These are phyloP conservation scores for Kernera saxatilis DNA, from an alignment of 345 rosid genomes.

Conservation along the genomic window DNA sequence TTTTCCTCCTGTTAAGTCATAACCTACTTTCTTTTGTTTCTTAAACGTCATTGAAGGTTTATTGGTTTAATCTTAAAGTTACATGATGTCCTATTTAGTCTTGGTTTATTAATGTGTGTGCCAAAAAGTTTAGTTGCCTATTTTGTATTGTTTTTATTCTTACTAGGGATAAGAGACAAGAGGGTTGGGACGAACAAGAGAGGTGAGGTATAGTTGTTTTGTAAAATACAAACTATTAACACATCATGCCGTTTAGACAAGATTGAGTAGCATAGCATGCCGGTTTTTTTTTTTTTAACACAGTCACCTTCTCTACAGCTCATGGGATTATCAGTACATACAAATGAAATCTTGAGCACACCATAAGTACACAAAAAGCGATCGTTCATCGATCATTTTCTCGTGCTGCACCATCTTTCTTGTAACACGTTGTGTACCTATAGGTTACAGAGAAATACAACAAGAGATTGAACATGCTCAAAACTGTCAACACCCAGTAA, in stretches of 20 bases:
- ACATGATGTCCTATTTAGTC: not conserved
- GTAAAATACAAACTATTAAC: not conserved
- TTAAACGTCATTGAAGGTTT: not conserved
- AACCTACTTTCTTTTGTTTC: not conserved
- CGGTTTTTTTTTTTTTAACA: not conserved
- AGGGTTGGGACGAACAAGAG: not conserved
- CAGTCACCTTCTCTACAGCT: not conserved
- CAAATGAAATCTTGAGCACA: not conserved
- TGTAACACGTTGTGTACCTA: constrained; percentile 8
- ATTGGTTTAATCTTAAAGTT: not conserved
- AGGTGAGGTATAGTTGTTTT: too few species aligned
- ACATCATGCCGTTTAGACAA: not conserved
- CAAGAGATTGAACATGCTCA: constrained; percentile 28
- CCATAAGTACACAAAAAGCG: not conserved
- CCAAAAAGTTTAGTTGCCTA: not conserved
- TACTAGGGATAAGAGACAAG: too few species aligned
- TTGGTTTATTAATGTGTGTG: not conserved
- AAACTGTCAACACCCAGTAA: constrained; percentile 33
- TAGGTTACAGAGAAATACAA: constrained; percentile 23
- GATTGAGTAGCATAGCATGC: not conserved
- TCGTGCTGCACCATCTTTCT: not conserved
- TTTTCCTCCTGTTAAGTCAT: not conserved
- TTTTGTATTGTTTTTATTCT: not conserved
- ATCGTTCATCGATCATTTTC: not conserved
- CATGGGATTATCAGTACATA: not conserved